Conservation (phyloP, 1,284 basidiomycete genomes). For the Melampsora larici-populina region DNA sequence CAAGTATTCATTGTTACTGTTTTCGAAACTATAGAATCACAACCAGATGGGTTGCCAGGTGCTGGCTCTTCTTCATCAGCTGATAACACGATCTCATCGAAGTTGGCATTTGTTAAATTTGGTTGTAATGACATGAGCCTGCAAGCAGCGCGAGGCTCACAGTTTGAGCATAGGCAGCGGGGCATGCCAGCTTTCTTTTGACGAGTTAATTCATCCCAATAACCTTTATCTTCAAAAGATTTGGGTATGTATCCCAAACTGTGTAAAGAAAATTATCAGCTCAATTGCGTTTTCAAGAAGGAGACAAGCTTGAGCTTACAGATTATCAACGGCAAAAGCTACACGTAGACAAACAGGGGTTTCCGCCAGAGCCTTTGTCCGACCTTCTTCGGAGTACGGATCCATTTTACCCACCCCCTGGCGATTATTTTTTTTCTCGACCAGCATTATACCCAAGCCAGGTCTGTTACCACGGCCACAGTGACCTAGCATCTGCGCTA, state of each 20-base stretch:
- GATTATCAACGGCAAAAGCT: too few relatives aligned
- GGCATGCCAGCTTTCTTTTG: conserved; percentile 2
- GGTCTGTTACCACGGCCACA: background rate
- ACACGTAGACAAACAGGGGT: conserved; percentile 2
- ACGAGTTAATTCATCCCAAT: background rate
- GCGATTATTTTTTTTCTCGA: background rate
- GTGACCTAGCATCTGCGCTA: conserved; percentile 4
- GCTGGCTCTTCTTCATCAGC: background rate
- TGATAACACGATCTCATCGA: background rate
- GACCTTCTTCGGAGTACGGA: background rate
- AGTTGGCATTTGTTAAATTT: background rate
- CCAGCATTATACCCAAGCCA: background rate
- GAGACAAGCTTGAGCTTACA: too few relatives aligned
- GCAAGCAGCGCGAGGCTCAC: background rate
- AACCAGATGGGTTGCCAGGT: too few relatives aligned
- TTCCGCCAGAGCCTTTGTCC: conserved; percentile 2
- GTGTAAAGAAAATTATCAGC: too few relatives aligned
- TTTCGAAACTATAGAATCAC: background rate
- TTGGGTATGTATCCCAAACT: conserved; percentile 3
- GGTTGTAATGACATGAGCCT: background rate
- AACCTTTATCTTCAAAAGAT: background rate
- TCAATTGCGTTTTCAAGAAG: too few relatives aligned
- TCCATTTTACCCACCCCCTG: background rate
- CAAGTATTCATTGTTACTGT: background rate
- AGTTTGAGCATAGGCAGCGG: conserved; percentile 14